Evolutionary conservation across 306 rosid species (phyloP), one percentile per base, ranked within the genome.

Genomic region (Dryas drummondii): DNA sequence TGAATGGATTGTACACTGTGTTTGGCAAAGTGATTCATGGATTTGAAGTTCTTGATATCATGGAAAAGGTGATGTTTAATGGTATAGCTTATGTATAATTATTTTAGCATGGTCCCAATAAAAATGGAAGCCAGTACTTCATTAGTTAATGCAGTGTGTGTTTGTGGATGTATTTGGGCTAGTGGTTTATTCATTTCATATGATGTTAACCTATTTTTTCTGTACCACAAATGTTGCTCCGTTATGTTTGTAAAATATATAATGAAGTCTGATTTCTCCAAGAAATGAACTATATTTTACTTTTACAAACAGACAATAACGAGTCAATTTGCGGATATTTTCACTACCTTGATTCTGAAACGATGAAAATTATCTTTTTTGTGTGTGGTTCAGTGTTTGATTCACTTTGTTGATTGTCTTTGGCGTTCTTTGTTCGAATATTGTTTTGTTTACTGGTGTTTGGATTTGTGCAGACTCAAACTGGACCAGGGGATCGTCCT

Each of bases 11-110:
- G 60, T 90, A 94, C 76, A 92, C 97, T 17, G 84, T 92, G 63
- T 92, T 94, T 82, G 99, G 99, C 26, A 83, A 84, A 83, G 99
- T 92, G 9, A 94, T 94, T 65, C 99, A 94, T 82, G 97, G 99
- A 53, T 94, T 94, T 75, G 99, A 94, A 89, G 96, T 94, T 68
- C 93, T 94, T 67, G 97, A 94, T 82, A 83, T 94, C 82, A 94
- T 94, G 97, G 99, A 94, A 85, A 94, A 94, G 99, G 97, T 91
- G 84, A 17, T 60, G 51, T 63, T 52, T 74, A 64, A 22, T 40
- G 7, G 16, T 1, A 5, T n/a, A 5, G 4, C 4, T 45, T 13
- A n/a, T 55, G 15, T 19, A 11, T 9, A 1, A 45, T 13, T 27
- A 2, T 9, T 59, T 48, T 27, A 44, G 47, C 48, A 12, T 13